Base-by-base conservation (phyloP, 2,329 filamentous ascomycete genomes). In the Pseudogymnoascus sp. region DNA sequence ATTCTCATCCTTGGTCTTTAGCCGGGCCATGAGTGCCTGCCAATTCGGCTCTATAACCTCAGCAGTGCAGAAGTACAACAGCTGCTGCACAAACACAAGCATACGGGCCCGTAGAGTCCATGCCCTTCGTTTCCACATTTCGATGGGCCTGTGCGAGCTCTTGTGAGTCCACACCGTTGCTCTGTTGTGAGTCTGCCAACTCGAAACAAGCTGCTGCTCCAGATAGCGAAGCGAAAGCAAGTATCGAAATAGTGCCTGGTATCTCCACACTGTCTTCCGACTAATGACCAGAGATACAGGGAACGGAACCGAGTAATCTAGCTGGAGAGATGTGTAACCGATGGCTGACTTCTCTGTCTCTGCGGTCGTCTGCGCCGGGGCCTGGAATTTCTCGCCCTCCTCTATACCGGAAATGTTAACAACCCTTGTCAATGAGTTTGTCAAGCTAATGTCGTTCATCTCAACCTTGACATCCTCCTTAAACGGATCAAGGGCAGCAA, bases 11-110 rank as follows among this genome's bases (percentile, higher is more conserved):
- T 80, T 81, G 8, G 78, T 83, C 77, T 87, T 87, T 5, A 97
- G 80, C 32, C 90, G 82, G n/a, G 87, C 85, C 91, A 97, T 97
- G 64, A 99, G 84, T 57, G 86, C 88, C 66, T 91, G 86, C 94
- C 94, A 99, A 73, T 97, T 97, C 2, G 93, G 94, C 74, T 99
- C 94, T 60, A 99, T 95, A 60, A 99, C 94, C 74, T 99, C 94
- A 1, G 91, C 86, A 0, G 94, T 97, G 75, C 91, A 97, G 72
- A 96, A 99, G 74, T 97, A 99, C 5, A 97, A 82, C 37, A 97
- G 79, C 72, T 99, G 94, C 74, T 99, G 94, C 2, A 97, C 91
- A 70, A 97, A 99, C 7, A 96, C 90, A 7, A 97, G 80, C 94
- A 99, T 99, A 57, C 94, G 85, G 2, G 92, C 91, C 34, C 94